A percentile compares a stretch with the other conserved stretches of the same genome.
Evolutionary conservation across 2,329 filamentous ascomycete genomes (phyloP).

Genomic region (Phoma sp.): DNA sequence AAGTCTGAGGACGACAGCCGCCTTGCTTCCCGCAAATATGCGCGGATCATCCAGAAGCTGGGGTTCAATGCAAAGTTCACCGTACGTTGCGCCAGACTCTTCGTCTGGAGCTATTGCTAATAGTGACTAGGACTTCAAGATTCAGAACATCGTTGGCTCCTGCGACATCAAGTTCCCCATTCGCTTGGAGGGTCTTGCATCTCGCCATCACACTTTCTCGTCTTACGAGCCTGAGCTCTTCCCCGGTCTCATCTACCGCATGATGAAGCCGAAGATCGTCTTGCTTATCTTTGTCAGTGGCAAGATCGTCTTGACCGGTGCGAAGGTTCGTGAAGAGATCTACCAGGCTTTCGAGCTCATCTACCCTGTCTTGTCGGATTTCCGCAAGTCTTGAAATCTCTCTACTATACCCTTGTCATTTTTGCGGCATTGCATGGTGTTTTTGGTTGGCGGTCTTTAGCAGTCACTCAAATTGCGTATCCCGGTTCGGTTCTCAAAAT

Average conservation of each 20-base stretch:
- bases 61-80: conserved; percentile 99
- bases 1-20: conserved; percentile 99
- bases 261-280: conserved; percentile 99
- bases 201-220: conserved; percentile 92
- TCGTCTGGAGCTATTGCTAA: conserved; percentile 26
- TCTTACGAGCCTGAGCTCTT: conserved; percentile 98
- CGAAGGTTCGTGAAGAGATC: conserved; percentile 97
- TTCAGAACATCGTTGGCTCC: conserved; percentile 93
- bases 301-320: conserved; percentile 97
- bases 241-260: conserved; percentile 98
- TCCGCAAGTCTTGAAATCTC: conserved; percentile 64
- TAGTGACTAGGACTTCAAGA: conserved; percentile 80
- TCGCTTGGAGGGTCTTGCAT: conserved; percentile 91
- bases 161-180: conserved; percentile 99
- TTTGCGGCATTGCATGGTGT: conserved; percentile 52
- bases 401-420: conserved; percentile 30
- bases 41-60: conserved; percentile 98
- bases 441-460: conserved; percentile 33
- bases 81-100: conserved; percentile 32
- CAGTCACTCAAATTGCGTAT: conserved; percentile 20
- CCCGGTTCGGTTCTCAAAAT: conserved; percentile 36
- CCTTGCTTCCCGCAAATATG: conserved; percentile 95
- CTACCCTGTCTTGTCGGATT: conserved; percentile 55
- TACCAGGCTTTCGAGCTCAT: conserved; percentile 51
- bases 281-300: conserved; percentile 97